Evolutionary conservation across 129 eudicot genomes (phyloP), one percentile per base, ranked within the genome.

Genomic region (Chrysanthemum lavandulifolium): DNA sequence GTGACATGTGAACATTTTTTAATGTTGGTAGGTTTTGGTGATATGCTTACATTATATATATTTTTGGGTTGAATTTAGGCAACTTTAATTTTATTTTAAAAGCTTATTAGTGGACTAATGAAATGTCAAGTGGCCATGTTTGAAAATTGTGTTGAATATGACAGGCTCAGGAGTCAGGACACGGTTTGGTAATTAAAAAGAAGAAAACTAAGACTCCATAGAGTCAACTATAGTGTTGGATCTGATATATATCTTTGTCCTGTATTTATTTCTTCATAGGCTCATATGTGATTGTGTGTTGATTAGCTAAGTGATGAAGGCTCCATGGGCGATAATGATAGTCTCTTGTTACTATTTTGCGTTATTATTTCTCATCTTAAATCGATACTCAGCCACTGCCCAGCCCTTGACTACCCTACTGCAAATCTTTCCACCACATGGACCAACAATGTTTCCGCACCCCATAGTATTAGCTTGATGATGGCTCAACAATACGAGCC

Each of bases 391-490:
- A 43, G 25, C 15, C 45, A 15, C 15, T 16, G 55, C 70, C 6
- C 70, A 45, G 23, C 70, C 70, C 33, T 65, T 65, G 59, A 19
- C 4, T 67, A 47, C 57, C 56, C 72, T 12, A 6, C 56, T 14
- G 57, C 72, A 67, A 67, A 67, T 45, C 43, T 67, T 67, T 67
- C 57, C 10, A 23, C 73, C 48, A 51, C 61, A 68, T 68, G 61
- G 61, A 51, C 49, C 43, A 68, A 51, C 61, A 14, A 36, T 25
- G 31, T 2, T 10, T n/a, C 55, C 4, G 14, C 43, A 23, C 58
- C 59, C 9, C 61, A 27, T 18, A 50, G 48, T 1, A 19, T 51
- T 21, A 50, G 2, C 18, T 68, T 51, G 21, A 12, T 1, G 73
- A 63, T 6, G 47, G 51, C 7, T 13, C 19, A 13, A 63, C 27